Conservation (phyloP, 495 filamentous ascomycete species). For the Lasiosphaeria hispida region DNA sequence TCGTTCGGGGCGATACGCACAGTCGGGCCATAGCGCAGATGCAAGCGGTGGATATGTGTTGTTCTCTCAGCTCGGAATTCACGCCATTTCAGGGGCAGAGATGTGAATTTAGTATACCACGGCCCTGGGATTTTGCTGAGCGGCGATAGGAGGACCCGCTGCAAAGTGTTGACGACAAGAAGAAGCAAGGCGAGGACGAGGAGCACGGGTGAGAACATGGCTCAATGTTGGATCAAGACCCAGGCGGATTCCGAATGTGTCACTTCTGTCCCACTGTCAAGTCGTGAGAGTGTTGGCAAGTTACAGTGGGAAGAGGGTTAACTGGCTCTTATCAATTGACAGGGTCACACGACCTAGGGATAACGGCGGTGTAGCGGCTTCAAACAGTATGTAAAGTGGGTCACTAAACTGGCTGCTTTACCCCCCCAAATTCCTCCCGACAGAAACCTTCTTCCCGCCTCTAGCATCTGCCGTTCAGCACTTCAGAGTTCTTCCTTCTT, state of each 20-base stretch:
- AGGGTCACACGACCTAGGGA: no score
- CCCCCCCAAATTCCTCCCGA: no score
- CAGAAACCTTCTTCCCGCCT: no score
- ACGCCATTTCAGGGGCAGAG: slow-evolving; percentile 54
- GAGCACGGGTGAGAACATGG: slow-evolving; percentile 22
- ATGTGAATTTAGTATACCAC: slow-evolving; percentile 50
- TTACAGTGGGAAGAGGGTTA: slow-evolving; percentile 5
- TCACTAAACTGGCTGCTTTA: no score
- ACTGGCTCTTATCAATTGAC: no score
- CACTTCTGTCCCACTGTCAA: no score
- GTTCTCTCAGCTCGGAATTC: slow-evolving; percentile 56
- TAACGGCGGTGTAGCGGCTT: no score
- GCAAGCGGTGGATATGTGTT: slow-evolving; percentile 53
- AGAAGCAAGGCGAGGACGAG: slow-evolving; percentile 18
- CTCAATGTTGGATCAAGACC: neutral
- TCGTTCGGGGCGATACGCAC: slow-evolving; percentile 60
- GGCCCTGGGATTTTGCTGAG: slow-evolving; percentile 53
- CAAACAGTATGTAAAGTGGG: no score
- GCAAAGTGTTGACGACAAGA: slow-evolving; percentile 20
- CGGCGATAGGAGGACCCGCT: slow-evolving; percentile 34
- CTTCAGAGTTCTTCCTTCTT: slow-evolving; percentile 17
- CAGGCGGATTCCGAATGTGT: neutral
- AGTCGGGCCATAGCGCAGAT: slow-evolving; percentile 54
- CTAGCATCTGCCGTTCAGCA: neutral
- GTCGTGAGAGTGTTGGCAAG: neutral